phyloP scores from a whole-genome alignment of 164 flowering plant genomes.

The Saururus chinensis region DNA sequence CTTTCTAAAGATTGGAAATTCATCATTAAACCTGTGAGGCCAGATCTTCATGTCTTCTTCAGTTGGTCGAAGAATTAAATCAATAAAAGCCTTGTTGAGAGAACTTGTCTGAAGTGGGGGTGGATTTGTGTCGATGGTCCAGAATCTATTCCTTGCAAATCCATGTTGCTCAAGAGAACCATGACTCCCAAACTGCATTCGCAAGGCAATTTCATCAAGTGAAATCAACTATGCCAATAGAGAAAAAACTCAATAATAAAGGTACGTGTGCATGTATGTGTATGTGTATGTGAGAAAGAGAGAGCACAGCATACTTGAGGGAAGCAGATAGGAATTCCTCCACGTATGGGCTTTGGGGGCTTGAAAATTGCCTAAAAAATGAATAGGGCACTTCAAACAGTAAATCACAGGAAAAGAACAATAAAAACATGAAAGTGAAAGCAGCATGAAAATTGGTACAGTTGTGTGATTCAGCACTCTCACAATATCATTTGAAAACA shows the following conservation, averaged over 20 bases:
- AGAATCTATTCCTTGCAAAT: conserved; percentile 85
- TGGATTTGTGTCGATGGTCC: conserved; percentile 74
- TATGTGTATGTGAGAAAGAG: neutral
- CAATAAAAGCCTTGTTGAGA: conserved; percentile 47
- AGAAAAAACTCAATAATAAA: neutral
- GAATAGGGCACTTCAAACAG: neutral
- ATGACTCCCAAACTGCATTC: conserved; percentile 50
- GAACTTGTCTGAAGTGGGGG: conserved; percentile 57
- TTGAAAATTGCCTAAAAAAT: conserved; percentile 56
- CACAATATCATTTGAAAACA: neutral
- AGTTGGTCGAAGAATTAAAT: conserved; percentile 66
- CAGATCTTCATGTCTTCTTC: conserved; percentile 77
- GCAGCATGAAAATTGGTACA: neutral
- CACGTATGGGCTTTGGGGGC: conserved; percentile 92
- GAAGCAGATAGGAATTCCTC: conserved; percentile 96
- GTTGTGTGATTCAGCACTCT: neutral
- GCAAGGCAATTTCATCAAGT: neutral
- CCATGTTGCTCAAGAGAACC: conserved; percentile 87
- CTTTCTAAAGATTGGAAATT: neutral
- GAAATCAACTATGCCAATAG: neutral
- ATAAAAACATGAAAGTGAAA: neutral
- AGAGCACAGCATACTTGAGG: conserved; percentile 63
- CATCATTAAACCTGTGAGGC: conserved; percentile 67
- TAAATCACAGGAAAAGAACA: neutral
- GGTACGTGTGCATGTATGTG: no score